phyloP scores from a whole-genome alignment of 257 asterid genomes.

The Eucommia ulmoides region DNA sequence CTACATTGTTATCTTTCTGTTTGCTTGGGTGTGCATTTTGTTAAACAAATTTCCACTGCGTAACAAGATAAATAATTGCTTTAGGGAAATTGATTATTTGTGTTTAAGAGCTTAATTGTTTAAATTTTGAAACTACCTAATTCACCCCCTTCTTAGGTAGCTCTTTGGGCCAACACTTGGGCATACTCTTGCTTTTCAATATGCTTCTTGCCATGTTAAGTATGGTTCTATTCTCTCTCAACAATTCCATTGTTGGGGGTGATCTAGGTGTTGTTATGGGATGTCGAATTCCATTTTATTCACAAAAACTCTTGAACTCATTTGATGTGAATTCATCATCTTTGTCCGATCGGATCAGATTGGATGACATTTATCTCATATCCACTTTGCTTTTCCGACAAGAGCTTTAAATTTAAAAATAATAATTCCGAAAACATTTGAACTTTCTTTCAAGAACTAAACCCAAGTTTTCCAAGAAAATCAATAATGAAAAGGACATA shows the following conservation, averaged over 20 bases:
- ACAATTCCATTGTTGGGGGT: not conserved
- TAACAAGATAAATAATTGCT: too few species aligned
- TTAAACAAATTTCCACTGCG: too few species aligned
- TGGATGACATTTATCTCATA: not conserved
- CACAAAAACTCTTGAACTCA: not conserved
- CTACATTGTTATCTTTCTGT: too few species aligned
- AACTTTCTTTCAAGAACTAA: not conserved
- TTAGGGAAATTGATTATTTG: too few species aligned
- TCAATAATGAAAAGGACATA: not conserved
- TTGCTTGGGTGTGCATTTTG: too few species aligned
- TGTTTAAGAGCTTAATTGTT: too few species aligned
- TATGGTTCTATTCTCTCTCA: not conserved
- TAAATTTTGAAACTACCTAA: too few species aligned
- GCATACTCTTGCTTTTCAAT: not conserved
- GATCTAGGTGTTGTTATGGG: not conserved
- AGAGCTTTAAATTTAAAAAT: not conserved
- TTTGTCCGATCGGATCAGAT: not conserved
- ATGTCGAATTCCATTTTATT: not conserved
- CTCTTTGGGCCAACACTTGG: not conserved
- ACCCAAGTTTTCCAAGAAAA: not conserved
- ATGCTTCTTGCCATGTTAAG: not conserved
- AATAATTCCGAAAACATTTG: not conserved
- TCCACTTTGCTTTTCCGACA: not conserved
- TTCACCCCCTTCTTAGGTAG: too few species aligned
- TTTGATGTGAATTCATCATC: conserved; percentile 1